These are phyloP conservation scores for Fallopia convolvulus DNA, from an alignment of 148 eudicot genomes.

Conservation along the genomic window DNA sequence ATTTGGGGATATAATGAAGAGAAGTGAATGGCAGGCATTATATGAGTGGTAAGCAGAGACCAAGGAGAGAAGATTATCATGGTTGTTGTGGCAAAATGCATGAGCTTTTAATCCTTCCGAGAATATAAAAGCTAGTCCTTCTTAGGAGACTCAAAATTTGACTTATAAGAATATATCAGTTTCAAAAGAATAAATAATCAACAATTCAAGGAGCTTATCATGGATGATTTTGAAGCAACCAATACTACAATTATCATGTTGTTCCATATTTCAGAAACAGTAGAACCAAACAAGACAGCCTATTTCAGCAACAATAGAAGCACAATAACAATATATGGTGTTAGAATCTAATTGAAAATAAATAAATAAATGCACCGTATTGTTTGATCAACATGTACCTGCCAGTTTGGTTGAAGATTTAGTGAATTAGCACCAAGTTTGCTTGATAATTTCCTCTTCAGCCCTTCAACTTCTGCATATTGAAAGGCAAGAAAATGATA, in stretches of 20 bases:
- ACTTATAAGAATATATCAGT: not conserved
- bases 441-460: conserved; percentile 42
- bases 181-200: not conserved
- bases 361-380: not conserved
- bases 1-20: not conserved
- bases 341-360: not conserved
- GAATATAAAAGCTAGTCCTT: not conserved
- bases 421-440: conserved; percentile 38
- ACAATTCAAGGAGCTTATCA: too few species aligned
- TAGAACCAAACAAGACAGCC: not conserved
- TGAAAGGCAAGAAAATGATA: not conserved
- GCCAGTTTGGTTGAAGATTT: conserved; percentile 42
- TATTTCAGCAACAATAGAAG: not conserved
- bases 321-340: not conserved
- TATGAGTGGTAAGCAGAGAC: not conserved
- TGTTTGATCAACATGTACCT: conserved; percentile 18
- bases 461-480: conserved; percentile 34
- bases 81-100: not conserved
- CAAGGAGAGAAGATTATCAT: not conserved
- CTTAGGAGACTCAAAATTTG: not conserved
- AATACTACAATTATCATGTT: not conserved
- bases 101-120: not conserved
- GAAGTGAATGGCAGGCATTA: not conserved
- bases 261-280: not conserved
- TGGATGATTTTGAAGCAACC: too few species aligned